These are phyloP conservation scores for Fraxinus floribunda DNA, from an alignment of 305 asterid genomes.

Conservation along the genomic window DNA sequence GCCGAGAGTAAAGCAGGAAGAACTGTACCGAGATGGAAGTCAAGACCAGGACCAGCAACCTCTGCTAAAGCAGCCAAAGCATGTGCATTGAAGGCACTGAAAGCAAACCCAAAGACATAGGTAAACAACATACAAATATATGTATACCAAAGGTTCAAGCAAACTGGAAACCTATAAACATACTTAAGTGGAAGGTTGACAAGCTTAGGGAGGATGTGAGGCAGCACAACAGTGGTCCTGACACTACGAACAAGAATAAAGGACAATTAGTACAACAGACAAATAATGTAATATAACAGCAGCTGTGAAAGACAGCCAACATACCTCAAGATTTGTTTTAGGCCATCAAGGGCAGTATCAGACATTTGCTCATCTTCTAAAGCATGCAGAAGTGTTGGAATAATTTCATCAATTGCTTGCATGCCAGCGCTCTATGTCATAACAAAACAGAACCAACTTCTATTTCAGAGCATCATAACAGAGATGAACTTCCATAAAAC, in stretches of 20 bases:
- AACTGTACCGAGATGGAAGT: conserved; percentile 79
- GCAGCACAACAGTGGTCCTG: conserved; percentile 96
- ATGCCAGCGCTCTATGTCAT: conserved; percentile 87
- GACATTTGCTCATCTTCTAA: conserved; percentile 85
- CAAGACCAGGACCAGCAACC: conserved; percentile 98
- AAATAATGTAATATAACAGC: conserved; percentile 12
- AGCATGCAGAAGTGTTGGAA: conserved; percentile 94
- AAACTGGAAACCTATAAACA: conserved; percentile 35
- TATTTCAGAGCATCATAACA: conserved; percentile 17
- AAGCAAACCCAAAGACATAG: conserved; percentile 24
- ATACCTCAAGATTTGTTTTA: conserved; percentile 93
- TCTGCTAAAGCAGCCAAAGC: conserved; percentile 98
- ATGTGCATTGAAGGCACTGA: conserved; percentile 96
- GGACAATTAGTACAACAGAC: conserved; percentile 23
- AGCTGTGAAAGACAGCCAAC: conserved; percentile 14
- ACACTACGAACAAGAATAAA: conserved; percentile 51
- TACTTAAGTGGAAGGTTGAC: conserved; percentile 92
- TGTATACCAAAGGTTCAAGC: conserved; percentile 9
- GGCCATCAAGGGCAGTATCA: conserved; percentile 98
- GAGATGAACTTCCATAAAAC: conserved; percentile 17
- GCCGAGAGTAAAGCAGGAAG: conserved; percentile 88
- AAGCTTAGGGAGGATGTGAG: conserved; percentile 98
- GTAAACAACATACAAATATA: conserved; percentile 20
- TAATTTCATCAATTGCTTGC: conserved; percentile 99
- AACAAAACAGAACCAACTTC: conserved; percentile 8